phyloP scores from a whole-genome alignment of 169 alveolate genomes.

The Plasmodium chabaudi region DNA sequence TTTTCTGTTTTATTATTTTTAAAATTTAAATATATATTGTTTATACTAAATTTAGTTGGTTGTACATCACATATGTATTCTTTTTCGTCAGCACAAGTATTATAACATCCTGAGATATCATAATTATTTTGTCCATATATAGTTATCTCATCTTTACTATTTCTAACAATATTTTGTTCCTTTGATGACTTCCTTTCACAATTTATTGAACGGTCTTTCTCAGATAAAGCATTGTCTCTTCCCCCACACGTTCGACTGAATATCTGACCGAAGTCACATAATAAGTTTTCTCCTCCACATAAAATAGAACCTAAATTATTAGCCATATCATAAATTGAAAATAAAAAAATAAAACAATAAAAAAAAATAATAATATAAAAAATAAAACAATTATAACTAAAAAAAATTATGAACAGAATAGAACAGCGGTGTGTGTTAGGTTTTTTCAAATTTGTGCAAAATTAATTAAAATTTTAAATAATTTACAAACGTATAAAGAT shows the following conservation, averaged over 20 bases:
- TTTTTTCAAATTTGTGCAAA: not conserved
- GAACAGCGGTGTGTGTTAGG: not conserved
- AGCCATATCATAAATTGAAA: constrained; percentile 5
- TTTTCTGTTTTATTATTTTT: not conserved
- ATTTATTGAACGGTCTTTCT: not conserved
- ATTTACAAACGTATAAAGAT: too few species aligned
- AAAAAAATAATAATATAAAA: not conserved
- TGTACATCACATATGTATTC: not conserved
- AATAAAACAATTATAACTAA: not conserved
- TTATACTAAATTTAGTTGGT: not conserved
- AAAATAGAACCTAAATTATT: constrained; percentile 19
- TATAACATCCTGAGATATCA: constrained; percentile 7
- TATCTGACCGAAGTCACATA: not conserved
- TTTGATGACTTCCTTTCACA: not conserved
- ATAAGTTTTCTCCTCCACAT: constrained; percentile 1
- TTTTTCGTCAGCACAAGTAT: constrained; percentile 5
- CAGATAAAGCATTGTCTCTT: not conserved
- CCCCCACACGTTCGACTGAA: not conserved
- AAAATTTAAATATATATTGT: constrained; percentile 5
- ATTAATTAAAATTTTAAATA: too few species aligned
- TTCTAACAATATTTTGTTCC: not conserved
- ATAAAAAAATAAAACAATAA: not conserved
- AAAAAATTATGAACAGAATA: not conserved
- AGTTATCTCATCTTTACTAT: not conserved
- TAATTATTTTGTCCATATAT: constrained; percentile 5